A percentile compares a stretch with the other conserved stretches of the same genome.
Evolutionary conservation across 2,329 filamentous ascomycete species (phyloP).

Genomic region (Fusarium veterinarium): DNA sequence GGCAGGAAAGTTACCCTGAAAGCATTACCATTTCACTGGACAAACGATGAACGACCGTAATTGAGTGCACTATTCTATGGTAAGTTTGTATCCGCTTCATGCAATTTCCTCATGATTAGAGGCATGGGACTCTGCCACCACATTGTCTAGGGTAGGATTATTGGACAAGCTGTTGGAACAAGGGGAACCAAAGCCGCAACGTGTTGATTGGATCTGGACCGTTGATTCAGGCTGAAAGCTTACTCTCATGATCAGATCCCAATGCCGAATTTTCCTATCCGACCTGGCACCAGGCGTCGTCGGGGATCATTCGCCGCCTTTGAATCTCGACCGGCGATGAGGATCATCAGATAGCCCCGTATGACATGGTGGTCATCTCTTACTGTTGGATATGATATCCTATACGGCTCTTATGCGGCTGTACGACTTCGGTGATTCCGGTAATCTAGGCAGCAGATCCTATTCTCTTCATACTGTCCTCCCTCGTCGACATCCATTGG

Average conservation of each 20-base stretch:
- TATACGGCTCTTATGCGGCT: neutral
- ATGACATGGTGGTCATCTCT: conserved; percentile 19
- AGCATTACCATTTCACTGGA: neutral
- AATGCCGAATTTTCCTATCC: neutral
- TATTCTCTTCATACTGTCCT: neutral
- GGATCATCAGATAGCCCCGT: conserved; percentile 1
- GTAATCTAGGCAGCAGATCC: conserved; percentile 6
- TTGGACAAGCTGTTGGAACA: neutral
- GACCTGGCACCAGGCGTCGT: neutral
- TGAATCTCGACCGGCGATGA: neutral
- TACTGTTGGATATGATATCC: neutral
- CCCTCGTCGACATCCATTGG: neutral
- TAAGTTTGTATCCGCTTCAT: neutral
- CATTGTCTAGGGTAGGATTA: neutral
- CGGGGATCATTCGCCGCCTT: neutral
- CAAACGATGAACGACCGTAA: neutral
- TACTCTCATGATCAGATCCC: neutral
- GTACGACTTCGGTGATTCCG: conserved; percentile 3
- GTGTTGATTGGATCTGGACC: neutral
- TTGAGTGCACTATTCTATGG: neutral
- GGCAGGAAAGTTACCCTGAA: neutral
- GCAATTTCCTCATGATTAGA: neutral
- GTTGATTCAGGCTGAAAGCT: conserved; percentile 2
- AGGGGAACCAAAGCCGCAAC: neutral
- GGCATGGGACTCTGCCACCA: neutral